A percentile compares a stretch with the other conserved stretches of the same genome.
These are phyloP conservation scores for Colletotrichum camelliae DNA, from an alignment of 2,329 filamentous ascomycete species.

Conservation along the genomic window DNA sequence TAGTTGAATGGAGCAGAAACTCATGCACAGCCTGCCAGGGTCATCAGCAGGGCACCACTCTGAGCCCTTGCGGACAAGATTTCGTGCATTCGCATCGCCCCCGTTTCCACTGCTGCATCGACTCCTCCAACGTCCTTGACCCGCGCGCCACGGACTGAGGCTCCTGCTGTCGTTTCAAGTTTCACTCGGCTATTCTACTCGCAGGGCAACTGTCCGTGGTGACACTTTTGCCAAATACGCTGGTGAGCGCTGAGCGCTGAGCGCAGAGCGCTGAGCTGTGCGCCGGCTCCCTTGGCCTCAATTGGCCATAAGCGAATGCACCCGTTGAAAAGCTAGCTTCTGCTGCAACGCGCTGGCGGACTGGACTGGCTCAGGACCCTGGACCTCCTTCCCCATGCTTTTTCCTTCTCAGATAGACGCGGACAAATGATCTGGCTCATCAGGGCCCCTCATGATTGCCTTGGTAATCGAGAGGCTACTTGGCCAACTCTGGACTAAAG, in stretches of 20 bases:
- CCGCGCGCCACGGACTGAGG: background rate
- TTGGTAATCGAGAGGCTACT: background rate
- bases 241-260: background rate
- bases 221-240: background rate
- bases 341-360: background rate
- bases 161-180: constrained; percentile 11
- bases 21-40: background rate
- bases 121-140: background rate
- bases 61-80: background rate
- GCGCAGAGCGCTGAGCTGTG: background rate
- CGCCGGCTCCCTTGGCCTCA: background rate
- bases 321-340: background rate
- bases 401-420: background rate
- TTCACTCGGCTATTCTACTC: background rate
- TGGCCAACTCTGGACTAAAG: background rate
- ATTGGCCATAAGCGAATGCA: constrained; percentile 1
- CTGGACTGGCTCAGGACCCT: background rate
- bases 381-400: background rate
- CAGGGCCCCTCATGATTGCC: background rate
- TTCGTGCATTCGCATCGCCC: background rate
- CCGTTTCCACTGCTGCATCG: background rate
- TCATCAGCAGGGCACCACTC: background rate
- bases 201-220: background rate
- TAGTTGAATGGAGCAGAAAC: background rate
- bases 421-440: background rate